Evolutionary conservation across 108 stramenopile genomes (phyloP), one percentile per base, ranked within the genome.

Genomic region (Conticribra weissflogii): DNA sequence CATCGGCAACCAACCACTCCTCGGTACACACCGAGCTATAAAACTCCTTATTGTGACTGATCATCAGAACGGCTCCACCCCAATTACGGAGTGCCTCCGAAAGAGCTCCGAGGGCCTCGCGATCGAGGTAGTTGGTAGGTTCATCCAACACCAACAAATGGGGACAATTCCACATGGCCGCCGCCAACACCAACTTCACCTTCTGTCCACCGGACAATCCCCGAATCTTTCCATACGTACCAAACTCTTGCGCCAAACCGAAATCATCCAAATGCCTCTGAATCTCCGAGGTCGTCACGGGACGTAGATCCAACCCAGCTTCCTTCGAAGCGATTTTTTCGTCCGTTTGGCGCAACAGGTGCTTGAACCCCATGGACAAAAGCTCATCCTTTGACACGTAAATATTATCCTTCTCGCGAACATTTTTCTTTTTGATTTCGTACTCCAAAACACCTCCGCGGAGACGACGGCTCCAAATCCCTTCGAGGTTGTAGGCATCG

Each of bases 41-140:
- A 69, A 98, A 98, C 75, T 98, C 98, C 55, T 91, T 88, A 88
- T 95, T 97, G 84, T 99, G 98, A 1, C 96, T 96, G 83, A 99
- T 99, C 93, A 99, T 99, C 58, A 99, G 85, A 9, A 99, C 97
- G 63, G 96, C 94, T 7, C 98, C 98, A 56, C 97, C 93, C 92
- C 96, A 99, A 22, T 93, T 88, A 66, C 96, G 91, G 49, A 99
- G 84, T 23, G 94, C 98, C 5, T 81, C 77, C 33, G 94, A 95
- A 14, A 99, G 79, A 4, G 97, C 97, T 2, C 98, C 98, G 8
- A 99, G 79, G 1, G 96, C 95, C 61, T 99, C 98, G 5, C 98
- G 83, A 84, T 99, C 98, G 49, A 99, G 89, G 79, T 93, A 99
- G 89, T 99, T 99, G 46, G 98, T 99, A n/a, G 98, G 98, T 84